phyloP scores from a whole-genome alignment of 495 filamentous ascomycete species.

The Xylaria intraflava region DNA sequence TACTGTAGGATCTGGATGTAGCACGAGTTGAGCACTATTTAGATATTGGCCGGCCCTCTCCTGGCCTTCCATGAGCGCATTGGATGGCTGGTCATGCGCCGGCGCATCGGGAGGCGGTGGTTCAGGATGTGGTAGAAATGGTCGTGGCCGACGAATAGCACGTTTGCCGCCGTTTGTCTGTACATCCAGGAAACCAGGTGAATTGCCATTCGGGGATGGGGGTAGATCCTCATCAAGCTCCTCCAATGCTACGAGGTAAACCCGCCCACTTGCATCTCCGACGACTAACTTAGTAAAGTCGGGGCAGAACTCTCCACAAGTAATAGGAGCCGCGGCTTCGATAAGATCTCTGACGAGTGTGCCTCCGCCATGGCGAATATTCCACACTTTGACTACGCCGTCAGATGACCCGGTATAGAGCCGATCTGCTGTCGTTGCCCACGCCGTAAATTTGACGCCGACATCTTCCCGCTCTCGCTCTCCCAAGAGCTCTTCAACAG shows the following conservation, averaged over 20 bases:
- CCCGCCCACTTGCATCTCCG: slow-evolving; percentile 66
- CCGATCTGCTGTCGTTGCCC: slow-evolving; percentile 62
- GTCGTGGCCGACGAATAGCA: slow-evolving; percentile 32
- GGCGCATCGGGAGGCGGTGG: slow-evolving; percentile 27
- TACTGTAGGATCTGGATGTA: slow-evolving; percentile 29
- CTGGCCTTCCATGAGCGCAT: slow-evolving; percentile 8
- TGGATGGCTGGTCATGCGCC: background rate
- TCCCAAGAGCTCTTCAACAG: slow-evolving; percentile 56
- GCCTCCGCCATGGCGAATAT: slow-evolving; percentile 50
- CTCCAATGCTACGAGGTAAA: slow-evolving; percentile 51
- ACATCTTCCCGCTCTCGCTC: slow-evolving; percentile 64
- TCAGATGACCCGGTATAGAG: slow-evolving; percentile 91
- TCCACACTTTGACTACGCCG: slow-evolving; percentile 80
- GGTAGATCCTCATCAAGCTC: slow-evolving; percentile 35
- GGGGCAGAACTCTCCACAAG: slow-evolving; percentile 63
- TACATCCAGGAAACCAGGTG: slow-evolving; percentile 17
- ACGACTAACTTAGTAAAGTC: slow-evolving; percentile 66
- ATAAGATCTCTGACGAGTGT: slow-evolving; percentile 58
- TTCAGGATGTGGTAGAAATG: slow-evolving; percentile 40
- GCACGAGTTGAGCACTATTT: slow-evolving; percentile 20
- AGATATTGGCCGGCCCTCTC: slow-evolving; percentile 25
- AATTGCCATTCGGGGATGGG: background rate
- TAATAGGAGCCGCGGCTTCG: slow-evolving; percentile 45
- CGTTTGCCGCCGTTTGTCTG: slow-evolving; percentile 13
- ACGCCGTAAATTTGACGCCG: slow-evolving; percentile 73